phyloP scores from a whole-genome alignment of 2,329 filamentous ascomycete genomes.

The Teratosphaeria viscida region DNA sequence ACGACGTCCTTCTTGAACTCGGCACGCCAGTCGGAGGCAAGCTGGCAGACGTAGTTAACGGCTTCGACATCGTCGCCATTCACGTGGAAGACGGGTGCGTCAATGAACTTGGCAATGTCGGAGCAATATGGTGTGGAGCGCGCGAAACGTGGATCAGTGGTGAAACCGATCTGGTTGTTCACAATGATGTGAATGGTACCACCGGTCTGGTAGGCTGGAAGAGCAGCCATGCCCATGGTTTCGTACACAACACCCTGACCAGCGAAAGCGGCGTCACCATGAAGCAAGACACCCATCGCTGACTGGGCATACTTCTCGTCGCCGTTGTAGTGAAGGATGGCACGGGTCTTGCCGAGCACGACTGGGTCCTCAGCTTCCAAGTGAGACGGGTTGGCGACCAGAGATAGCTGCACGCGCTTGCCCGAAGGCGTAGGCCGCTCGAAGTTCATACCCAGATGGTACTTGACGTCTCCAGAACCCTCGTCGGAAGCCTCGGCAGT shows the following conservation, averaged over 20 bases:
- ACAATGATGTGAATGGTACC: slow-evolving; percentile 95
- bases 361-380: slow-evolving; percentile 97
- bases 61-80: slow-evolving; percentile 98
- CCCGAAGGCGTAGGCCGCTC: slow-evolving; percentile 95
- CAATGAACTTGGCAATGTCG: slow-evolving; percentile 97
- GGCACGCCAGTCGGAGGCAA: slow-evolving; percentile 94
- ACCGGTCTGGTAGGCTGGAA: slow-evolving; percentile 92
- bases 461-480: slow-evolving; percentile 97
- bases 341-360: slow-evolving; percentile 91
- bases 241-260: slow-evolving; percentile 97
- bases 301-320: slow-evolving; percentile 81
- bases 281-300: slow-evolving; percentile 90
- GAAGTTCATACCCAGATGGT: slow-evolving; percentile 99
- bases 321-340: slow-evolving; percentile 98
- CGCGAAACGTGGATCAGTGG: slow-evolving; percentile 92
- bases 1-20: slow-evolving; percentile 98
- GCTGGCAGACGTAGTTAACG: slow-evolving; percentile 94
- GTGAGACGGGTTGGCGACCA: slow-evolving; percentile 97
- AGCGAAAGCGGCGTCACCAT: slow-evolving; percentile 95
- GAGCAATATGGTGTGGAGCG: slow-evolving; percentile 98
- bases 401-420: slow-evolving; percentile 97
- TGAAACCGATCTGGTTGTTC: slow-evolving; percentile 99
- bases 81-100: slow-evolving; percentile 97
- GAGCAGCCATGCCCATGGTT: slow-evolving; percentile 91
- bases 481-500: slow-evolving; percentile 81